Evolutionary conservation across 306 rosid species (phyloP), one percentile per base, ranked within the genome.

Genomic region (Quercus suber): DNA sequence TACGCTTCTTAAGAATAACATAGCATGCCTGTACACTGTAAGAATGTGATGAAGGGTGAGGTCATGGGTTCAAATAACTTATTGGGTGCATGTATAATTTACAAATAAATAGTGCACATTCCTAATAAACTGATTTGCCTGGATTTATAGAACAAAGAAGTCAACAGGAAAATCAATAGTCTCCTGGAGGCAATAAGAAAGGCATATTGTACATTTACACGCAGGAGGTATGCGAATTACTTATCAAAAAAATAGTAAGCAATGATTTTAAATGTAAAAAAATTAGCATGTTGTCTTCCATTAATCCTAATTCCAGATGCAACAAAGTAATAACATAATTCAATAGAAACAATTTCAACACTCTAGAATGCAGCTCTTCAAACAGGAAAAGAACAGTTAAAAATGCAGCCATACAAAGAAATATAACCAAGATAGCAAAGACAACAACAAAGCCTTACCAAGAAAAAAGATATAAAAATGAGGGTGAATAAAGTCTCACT

Each of bases 401-500:
- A 80, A 20, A 57, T 28, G 56, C 6, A 76, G 30, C n/a, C 30
- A 37, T 2, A n/a, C 15, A 43, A 28, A 7, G 9, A 49, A 56
- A 70, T 75, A 21, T 18, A 67, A 78, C 20, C 57, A 37, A 72
- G 69, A 13, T 3, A 71, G 19, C 51, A 70, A 45, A 52, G 31
- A 17, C 73, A 74, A 43, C 25, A 77, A 20, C 41, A 51, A 28
- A 52, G 43, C 57, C 89, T 93, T 86, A 93, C 99, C 92, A 89
- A 79, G 88, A 90, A 30, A 82, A 96, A 96, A 43, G 99, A 91
- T 73, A 88, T 53, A 80, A 96, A 96, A 73, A 96, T 91, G 89
- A 73, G 73, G 71, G 84, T 80, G 87, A 96, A 96, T 83, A 96
- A 78, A 43, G 94, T 86, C 87, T 96, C 99, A 87, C 99, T 96